These are phyloP conservation scores for Coemansia sp. DNA, from an alignment of 192 early-diverging fungal genomes.

Conservation along the genomic window DNA sequence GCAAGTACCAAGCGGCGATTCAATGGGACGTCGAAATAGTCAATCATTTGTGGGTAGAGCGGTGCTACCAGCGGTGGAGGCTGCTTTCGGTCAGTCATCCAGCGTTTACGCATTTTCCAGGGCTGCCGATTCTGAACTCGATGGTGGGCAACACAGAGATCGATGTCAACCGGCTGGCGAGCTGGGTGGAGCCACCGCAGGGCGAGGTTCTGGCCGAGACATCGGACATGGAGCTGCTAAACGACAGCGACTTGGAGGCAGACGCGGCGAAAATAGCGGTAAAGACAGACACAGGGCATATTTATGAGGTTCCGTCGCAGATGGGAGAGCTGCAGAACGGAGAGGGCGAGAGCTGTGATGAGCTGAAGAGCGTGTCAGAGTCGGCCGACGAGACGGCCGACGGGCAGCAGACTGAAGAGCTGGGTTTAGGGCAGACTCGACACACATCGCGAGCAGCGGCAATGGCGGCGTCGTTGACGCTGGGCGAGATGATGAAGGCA, in stretches of 20 bases:
- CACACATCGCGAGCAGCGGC: conserved; percentile 55
- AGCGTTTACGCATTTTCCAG: conserved; percentile 59
- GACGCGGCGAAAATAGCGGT: neutral
- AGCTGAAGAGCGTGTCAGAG: conserved; percentile 25
- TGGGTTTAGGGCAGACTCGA: conserved; percentile 28
- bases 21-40: conserved; percentile 69
- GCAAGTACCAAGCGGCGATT: conserved; percentile 64
- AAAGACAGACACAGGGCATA: conserved; percentile 4
- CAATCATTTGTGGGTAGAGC: conserved; percentile 89
- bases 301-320: conserved; percentile 1
- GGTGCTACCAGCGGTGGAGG: conserved; percentile 65
- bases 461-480: conserved; percentile 46
- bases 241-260: conserved; percentile 40
- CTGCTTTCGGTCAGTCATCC: conserved; percentile 58
- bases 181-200: conserved; percentile 41
- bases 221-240: conserved; percentile 46
- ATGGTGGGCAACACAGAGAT: conserved; percentile 58
- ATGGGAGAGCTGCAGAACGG: conserved; percentile 2
- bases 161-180: conserved; percentile 31
- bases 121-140: conserved; percentile 51
- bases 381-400: conserved; percentile 18
- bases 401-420: neutral
- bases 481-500: conserved; percentile 56
- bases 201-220: conserved; percentile 39
- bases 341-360: conserved; percentile 23